These are phyloP conservation scores for Lepraria neglecta DNA, from an alignment of 495 filamentous ascomycete genomes.

Conservation along the genomic window DNA sequence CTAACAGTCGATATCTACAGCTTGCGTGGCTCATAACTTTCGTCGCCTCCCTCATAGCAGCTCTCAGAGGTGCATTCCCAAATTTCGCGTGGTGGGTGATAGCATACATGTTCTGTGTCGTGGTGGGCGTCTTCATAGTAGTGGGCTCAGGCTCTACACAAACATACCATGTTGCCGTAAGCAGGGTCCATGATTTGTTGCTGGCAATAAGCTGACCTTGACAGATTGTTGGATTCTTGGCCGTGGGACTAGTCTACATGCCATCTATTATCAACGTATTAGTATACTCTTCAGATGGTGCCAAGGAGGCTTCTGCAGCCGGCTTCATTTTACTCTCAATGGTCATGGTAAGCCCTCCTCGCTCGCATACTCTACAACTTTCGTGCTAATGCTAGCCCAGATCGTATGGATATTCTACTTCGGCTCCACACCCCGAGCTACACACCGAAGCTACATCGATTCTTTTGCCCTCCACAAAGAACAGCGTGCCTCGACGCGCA, in stretches of 20 bases:
- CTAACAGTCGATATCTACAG: constrained; percentile 40
- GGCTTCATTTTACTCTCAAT: constrained; percentile 95
- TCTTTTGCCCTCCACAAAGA: constrained; percentile 94
- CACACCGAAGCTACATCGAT: constrained; percentile 85
- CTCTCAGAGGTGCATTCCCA: constrained; percentile 56
- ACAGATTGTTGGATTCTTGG: constrained; percentile 77
- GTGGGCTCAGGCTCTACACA: constrained; percentile 74
- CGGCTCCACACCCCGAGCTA: constrained; percentile 82
- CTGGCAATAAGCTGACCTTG: constrained; percentile 30
- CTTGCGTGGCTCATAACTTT: constrained; percentile 93
- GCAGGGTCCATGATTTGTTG: constrained; percentile 23
- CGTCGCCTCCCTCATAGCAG: constrained; percentile 73
- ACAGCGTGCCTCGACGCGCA: constrained; percentile 58
- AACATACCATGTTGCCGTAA: constrained; percentile 83
- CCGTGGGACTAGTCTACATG: constrained; percentile 72
- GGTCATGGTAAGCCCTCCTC: constrained; percentile 57
- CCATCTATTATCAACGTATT: constrained; percentile 76
- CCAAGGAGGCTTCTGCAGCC: constrained; percentile 80
- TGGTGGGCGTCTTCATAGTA: constrained; percentile 69
- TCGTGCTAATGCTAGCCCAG: constrained; percentile 39
- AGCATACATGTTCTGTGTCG: constrained; percentile 76
- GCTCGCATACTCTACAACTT: too few relatives aligned
- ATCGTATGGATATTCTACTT: constrained; percentile 99
- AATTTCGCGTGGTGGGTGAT: constrained; percentile 87
- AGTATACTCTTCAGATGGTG: constrained; percentile 61